These are phyloP conservation scores for Citrus sinensis DNA, from an alignment of 345 rosid species.

Conservation along the genomic window DNA sequence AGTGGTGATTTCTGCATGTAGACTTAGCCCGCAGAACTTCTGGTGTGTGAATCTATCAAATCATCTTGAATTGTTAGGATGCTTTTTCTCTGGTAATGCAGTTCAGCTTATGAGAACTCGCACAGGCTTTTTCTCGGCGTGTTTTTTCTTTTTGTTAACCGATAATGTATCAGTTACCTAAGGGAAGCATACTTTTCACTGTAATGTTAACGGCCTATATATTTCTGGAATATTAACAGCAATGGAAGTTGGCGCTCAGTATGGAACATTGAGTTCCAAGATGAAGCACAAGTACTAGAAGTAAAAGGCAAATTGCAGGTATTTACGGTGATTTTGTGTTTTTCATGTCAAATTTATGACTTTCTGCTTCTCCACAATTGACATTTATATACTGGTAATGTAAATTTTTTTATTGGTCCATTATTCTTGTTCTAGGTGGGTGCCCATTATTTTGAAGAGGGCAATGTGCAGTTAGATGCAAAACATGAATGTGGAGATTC, in stretches of 20 bases:
- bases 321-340: conserved; percentile 1
- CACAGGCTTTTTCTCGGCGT: neutral
- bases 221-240: conserved; percentile 36
- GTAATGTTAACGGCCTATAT: neutral
- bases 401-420: conserved; percentile 1
- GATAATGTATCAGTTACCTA: neutral
- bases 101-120: neutral
- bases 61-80: conserved; percentile 6
- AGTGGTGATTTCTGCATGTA: conserved; percentile 78
- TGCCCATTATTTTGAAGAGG: conserved; percentile 98
- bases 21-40: conserved; percentile 91
- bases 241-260: conserved; percentile 95
- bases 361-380: conserved; percentile 6
- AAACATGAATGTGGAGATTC: conserved; percentile 80
- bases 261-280: conserved; percentile 83
- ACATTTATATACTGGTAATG: neutral
- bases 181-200: neutral
- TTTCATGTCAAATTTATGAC: neutral
- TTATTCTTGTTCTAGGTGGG: conserved; percentile 55
- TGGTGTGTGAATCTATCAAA: conserved; percentile 49
- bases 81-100: neutral
- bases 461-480: conserved; percentile 96
- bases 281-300: conserved; percentile 69
- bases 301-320: conserved; percentile 86
- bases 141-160: neutral